Percentiles rank a stretch among this genome's conserved stretches.
Conservation (phyloP, 2,329 filamentous ascomycete species). For the Fusarium burgessii region DNA sequence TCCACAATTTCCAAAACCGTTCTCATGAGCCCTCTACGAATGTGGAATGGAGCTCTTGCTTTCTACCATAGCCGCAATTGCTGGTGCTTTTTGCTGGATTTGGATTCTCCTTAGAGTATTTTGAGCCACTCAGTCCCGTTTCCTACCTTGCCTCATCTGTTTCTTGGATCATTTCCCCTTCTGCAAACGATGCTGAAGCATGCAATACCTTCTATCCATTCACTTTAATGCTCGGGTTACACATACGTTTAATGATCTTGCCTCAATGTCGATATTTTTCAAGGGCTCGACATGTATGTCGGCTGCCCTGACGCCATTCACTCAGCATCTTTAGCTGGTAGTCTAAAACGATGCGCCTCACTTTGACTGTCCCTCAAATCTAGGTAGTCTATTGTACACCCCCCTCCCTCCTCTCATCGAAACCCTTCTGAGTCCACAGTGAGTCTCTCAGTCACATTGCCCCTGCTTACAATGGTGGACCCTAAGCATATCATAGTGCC, state of each 20-base stretch:
- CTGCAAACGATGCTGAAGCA: conserved; percentile 13
- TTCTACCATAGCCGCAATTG: conserved; percentile 12
- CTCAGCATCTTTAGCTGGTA: conserved; percentile 35
- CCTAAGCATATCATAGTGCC: conserved; percentile 35
- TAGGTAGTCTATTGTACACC: conserved; percentile 13
- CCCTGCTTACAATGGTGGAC: conserved; percentile 42
- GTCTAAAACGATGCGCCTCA: conserved; percentile 44
- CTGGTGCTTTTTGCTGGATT: conserved; percentile 18
- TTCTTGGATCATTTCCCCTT: conserved; percentile 6
- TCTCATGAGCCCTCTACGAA: conserved; percentile 31
- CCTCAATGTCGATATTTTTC: conserved; percentile 15
- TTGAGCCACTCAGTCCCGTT: conserved; percentile 41
- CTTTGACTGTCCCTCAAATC: conserved; percentile 38
- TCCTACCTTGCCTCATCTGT: conserved; percentile 32
- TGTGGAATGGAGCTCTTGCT: conserved; percentile 20
- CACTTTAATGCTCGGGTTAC: conserved; percentile 14
- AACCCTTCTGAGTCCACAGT: conserved; percentile 36
- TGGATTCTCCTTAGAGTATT: conserved; percentile 25
- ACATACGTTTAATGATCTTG: conserved; percentile 16
- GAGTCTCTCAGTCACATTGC: conserved; percentile 38
- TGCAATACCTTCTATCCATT: conserved; percentile 3
- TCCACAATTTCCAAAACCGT: conserved; percentile 42
- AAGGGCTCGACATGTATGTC: conserved; percentile 8
- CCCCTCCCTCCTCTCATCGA: conserved; percentile 29
- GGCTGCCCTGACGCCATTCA: conserved; percentile 40